Base-by-base conservation (phyloP, 2,329 filamentous ascomycete species). In the Calonectria hongkongensis region DNA sequence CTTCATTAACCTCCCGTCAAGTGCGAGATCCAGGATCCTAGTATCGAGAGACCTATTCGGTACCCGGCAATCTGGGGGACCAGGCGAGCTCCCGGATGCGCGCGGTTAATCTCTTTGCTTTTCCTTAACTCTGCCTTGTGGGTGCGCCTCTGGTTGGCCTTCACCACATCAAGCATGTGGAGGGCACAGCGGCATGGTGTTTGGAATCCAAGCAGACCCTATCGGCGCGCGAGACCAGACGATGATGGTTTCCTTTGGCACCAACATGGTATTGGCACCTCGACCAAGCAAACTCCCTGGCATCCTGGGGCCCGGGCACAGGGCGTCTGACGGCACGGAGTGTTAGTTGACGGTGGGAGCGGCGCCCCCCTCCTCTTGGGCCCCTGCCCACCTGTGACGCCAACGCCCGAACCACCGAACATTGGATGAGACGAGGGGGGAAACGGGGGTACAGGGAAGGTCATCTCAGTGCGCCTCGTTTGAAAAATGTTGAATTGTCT, bases 351-450 rank as follows among this genome's bases (percentile, higher is more conserved):
- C 72, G 72, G 74, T 74, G 74, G 75, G 72, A 79, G 47, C 68
- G 54, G 62, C 75, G 66, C 63, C 27, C 71, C 66, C 63, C 67
- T 63, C 58, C 54, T 30, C 63, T 47, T 21, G 15, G 41, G 48
- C 30, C 71, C 77, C 71, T 77, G 75, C 64, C 67, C 73, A 74
- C 76, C 77, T 79, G 77, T 76, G 77, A 79, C 75, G 76, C 77
- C 74, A 78, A 75, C 78, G 73, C 50, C 71, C 76, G 73, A 77
- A 77, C 73, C 75, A 78, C 74, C 75, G 71, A 73, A 74, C 66
- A 76, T 72, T 75, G 73, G 73, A 75, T 74, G 69, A 74, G 75
- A 76, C 71, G 73, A 64, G 56, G 54, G 62, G 60, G 66, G 56
- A 65, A 62, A 73, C 68, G 70, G 73, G 71, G 72, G 63, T 68